Evolutionary conservation across 1,284 basidiomycete genomes (phyloP), one percentile per base, ranked within the genome.

Genomic region (Heterobasidion irregulare): DNA sequence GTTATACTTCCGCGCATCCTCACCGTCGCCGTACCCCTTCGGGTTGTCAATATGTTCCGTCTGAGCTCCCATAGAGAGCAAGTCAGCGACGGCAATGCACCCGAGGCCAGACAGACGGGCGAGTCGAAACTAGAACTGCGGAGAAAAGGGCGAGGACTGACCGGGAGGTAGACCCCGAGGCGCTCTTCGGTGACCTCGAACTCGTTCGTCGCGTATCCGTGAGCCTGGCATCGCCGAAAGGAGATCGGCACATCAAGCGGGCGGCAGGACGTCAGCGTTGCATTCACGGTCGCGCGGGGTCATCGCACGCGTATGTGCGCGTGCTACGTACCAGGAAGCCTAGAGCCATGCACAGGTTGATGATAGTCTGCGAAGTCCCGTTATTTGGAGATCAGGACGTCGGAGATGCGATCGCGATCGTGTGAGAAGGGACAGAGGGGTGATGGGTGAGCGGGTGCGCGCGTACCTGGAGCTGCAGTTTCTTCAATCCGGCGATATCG

Each of bases 181-280:
- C 94, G 79, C 57, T 96, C 93, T 36, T 77, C 74, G 0, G 94
- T 98, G 49, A 97, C 91, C 70, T 97, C 92, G 62, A 97, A 97
- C 69, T 94, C 92, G 52, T 79, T 73, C 0, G 88, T 91, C 15
- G 86, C 89, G 66, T 92, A 93, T 7, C 92, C 92, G 68, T 93
- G 84, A 26, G 90, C 89, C 77, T 91, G 59, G 18, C 63, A 64
- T 26, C 26, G 26, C 26, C 26, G 18, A 15, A 18, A 49, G 49
- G 2, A 34, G 46, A 10, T 35, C 12, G 10, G 9, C 15, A 15
- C n/a, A 35, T 44, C 41, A 53, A 36, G 26, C 26, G 26, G 26
- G 5, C 26, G 5, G 26, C 26, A 26, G n/a, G 49, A 38, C 16
- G n/a, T 41, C 49, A 56, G 33, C n/a, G 47, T 47, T 32, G 26